Base-by-base conservation (phyloP, 306 rosid species). In the Malus sieversii region DNA sequence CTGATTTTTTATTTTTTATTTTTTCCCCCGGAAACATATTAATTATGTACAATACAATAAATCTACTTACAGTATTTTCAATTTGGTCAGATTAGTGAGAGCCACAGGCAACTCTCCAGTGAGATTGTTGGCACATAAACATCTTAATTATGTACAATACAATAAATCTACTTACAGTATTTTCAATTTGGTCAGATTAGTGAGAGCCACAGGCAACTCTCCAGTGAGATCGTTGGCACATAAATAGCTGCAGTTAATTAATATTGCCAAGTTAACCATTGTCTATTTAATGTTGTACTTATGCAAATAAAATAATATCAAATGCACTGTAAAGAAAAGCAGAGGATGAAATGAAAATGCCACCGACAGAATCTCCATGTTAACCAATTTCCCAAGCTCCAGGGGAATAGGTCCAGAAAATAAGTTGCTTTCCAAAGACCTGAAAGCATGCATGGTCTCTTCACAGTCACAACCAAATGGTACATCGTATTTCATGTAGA, bases 201-300 rank as follows among this genome's bases (percentile, higher is more conserved):
- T 45, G 53, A 75, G 68, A 61, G 62, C 15, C 0, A 1, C 3
- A 19, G 81, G 83, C 58, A 83, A 79, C 66, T 66, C 29, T 15
- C 86, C 83, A 4, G 86, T 71, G 75, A 81, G 81, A 77, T 81
- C 77, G 66, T 81, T 81, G 32, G 79, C 75, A 2, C 23, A 66
- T 60, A 81, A 75, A 72, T 42, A 58, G 22, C 85, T 81, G 81
- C 53, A 72, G 16, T 46, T 65, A 29, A 19, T 35, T 6, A 72
- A 3, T 79, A 1, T 65, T 58, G 45, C 18, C 32, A n/a, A 20
- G 13, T 20, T 6, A 72, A 48, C 33, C 70, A 61, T 74, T 29
- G 48, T 67, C 15, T 67, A 38, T 29, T 16, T 55, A 57, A 8
- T 14, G 42, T 33, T 67, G 53, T 9, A 67, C 42, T 55, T 10